phyloP scores from a whole-genome alignment of 345 rosid genomes.

The Eucalyptus victrix region DNA sequence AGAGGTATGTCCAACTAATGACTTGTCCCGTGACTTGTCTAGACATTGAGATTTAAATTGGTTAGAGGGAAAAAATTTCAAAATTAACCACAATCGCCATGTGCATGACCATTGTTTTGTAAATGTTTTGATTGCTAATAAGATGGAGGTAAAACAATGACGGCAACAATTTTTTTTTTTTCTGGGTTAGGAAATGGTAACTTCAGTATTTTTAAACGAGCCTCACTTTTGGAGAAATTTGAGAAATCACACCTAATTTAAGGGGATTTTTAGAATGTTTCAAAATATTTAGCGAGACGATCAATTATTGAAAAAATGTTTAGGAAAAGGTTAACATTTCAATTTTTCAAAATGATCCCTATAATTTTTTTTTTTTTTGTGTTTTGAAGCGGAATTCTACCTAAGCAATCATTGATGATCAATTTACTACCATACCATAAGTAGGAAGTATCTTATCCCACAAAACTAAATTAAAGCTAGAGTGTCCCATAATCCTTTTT shows the following conservation, averaged over 20 bases:
- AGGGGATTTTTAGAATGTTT: neutral
- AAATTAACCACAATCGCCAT: fast-evolving
- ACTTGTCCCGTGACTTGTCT: neutral
- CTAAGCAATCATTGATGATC: neutral
- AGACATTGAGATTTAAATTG: neutral
- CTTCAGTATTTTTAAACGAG: neutral
- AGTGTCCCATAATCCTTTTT: neutral
- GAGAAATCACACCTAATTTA: neutral
- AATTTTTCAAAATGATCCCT: neutral
- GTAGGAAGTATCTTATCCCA: neutral
- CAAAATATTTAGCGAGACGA: neutral
- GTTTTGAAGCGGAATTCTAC: neutral
- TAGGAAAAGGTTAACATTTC: neutral
- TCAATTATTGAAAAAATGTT: neutral
- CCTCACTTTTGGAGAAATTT: neutral
- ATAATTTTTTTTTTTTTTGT: neutral
- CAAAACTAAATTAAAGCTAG: neutral
- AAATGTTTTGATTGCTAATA: neutral
- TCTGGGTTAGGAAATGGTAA: neutral
- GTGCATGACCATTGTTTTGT: fast-evolving
- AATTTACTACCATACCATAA: neutral
- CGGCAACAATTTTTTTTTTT: neutral
- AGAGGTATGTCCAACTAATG: neutral
- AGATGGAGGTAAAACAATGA: neutral
- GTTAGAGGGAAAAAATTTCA: neutral